Evolutionary conservation across 352 stramenopile species (phyloP).

Genomic region (Phytophthora lateralis): DNA sequence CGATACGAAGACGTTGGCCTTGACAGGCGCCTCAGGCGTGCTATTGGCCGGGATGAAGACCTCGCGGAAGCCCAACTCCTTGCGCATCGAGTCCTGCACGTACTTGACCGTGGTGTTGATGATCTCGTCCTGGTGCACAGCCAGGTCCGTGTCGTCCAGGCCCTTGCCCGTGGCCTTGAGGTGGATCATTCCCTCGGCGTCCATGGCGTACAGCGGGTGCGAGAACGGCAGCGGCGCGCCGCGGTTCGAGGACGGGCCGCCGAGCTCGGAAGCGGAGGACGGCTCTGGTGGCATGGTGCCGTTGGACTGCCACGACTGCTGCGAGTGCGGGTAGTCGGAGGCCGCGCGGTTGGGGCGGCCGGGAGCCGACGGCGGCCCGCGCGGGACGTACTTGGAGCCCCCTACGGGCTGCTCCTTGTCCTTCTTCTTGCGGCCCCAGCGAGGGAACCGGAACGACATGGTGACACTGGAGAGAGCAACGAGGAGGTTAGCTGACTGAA

Average conservation of each 20-base stretch:
- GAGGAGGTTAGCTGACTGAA: no score
- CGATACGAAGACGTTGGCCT: slow-evolving; percentile 87
- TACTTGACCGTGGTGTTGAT: slow-evolving; percentile 88
- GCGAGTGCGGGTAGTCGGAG: slow-evolving; percentile 32
- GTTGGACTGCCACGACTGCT: slow-evolving; percentile 37
- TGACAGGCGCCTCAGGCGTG: slow-evolving; percentile 56
- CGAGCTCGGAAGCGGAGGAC: slow-evolving; percentile 11
- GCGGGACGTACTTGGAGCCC: slow-evolving; percentile 50
- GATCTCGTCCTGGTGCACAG: slow-evolving; percentile 89
- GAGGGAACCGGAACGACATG: slow-evolving; percentile 78
- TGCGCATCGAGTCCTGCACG: slow-evolving; percentile 86
- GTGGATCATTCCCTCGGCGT: slow-evolving; percentile 83
- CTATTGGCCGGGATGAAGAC: slow-evolving; percentile 74
- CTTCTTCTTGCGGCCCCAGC: slow-evolving; percentile 80
- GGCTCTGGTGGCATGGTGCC: slow-evolving; percentile 28
- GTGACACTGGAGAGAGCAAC: neutral
- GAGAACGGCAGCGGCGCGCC: slow-evolving; percentile 59
- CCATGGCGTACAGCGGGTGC: slow-evolving; percentile 87
- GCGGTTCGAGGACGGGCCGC: slow-evolving; percentile 23
- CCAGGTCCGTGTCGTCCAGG: slow-evolving; percentile 82
- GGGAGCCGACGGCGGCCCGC: slow-evolving; percentile 48
- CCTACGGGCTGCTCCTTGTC: slow-evolving; percentile 36
- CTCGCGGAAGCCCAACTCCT: slow-evolving; percentile 78
- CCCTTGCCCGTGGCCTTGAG: slow-evolving; percentile 86
- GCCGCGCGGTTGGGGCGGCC: slow-evolving; percentile 53